Evolutionary conservation across 2,329 filamentous ascomycete species (phyloP), one percentile per base, ranked within the genome.

Genomic region (Zymoseptoria pseudotritici): DNA sequence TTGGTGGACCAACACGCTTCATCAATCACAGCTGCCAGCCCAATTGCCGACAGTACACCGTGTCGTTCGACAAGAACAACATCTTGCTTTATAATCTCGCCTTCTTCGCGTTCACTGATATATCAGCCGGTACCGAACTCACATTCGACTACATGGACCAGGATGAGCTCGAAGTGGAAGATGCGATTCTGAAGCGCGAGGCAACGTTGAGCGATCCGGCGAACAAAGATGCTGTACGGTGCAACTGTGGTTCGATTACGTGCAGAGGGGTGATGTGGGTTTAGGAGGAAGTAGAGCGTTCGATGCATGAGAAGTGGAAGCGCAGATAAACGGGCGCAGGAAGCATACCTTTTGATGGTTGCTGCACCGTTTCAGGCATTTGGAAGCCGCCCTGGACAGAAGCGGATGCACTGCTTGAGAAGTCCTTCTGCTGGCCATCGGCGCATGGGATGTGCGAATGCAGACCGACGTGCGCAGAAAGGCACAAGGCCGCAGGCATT

Each of bases 11-110:
- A n/a, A n/a, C 88, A 0, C 83, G 89, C 2, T 94, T 93, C 73
- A 88, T 93, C 72, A 94, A 94, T 67, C 90, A 94, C 72, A 88
- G 84, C 1, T 93, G 90, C 71, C 83, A 89, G 4, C 89, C 90
- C 0, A 93, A 92, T 68, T 81, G 91, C 69, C 80, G 87, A 13
- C 90, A 91, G 61, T 93, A 92, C 73, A 89, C 88, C 0, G 84
- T 90, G 0, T 87, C 89, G 1, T 89, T 88, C 55, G 89, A 92
- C 68, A 86, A 89, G 62, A 83, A 87, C 0, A 88, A 92, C 68
- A 85, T 85, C 60, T 82, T 85, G 53, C 80, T 92, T 6, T 91
- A 93, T 71, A 88, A 91, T 61, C 76, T 93, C 54, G 89, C 88
- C 0, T 81, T 93, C 61, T 93, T 93, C 68, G 88, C 90, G 0